Percentiles rank a stretch among this genome's conserved stretches.
These are phyloP conservation scores for Suillus subluteus DNA, from an alignment of 768 basidiomycete species.

Conservation along the genomic window DNA sequence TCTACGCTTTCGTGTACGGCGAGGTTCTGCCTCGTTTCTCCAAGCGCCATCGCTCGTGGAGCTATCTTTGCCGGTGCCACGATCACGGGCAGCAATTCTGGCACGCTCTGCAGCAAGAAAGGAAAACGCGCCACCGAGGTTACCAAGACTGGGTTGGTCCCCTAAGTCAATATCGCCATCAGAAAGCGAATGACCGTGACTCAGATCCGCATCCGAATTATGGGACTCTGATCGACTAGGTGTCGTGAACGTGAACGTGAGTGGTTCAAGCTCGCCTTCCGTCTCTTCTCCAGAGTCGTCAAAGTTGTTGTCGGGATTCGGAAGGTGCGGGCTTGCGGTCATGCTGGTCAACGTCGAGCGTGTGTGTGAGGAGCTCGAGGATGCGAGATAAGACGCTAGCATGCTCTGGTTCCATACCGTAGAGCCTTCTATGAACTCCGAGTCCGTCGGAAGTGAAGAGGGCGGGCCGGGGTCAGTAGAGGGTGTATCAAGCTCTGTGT, in stretches of 20 bases:
- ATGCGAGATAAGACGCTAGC: constrained; percentile 59
- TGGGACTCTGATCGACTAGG: constrained; percentile 18
- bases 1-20: constrained; percentile 42
- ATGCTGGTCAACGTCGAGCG: constrained; percentile 4
- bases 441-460: constrained; percentile 31
- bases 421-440: constrained; percentile 51
- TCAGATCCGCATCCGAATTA: constrained; percentile 6
- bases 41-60: constrained; percentile 43
- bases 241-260: constrained; percentile 33
- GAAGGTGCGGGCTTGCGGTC: constrained; percentile 17
- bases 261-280: constrained; percentile 39
- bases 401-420: constrained; percentile 68
- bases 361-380: constrained; percentile 27
- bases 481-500: constrained; percentile 26
- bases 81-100: constrained; percentile 48
- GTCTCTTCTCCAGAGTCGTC: constrained; percentile 38
- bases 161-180: constrained; percentile 31
- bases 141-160: constrained; percentile 68
- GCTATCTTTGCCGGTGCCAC: constrained; percentile 31
- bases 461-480: constrained; percentile 33
- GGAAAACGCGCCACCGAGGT: constrained; percentile 72
- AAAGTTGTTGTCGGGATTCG: background rate
- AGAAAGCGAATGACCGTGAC: constrained; percentile 10
- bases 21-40: constrained; percentile 44
- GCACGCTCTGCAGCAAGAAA: constrained; percentile 76